A percentile compares a stretch with the other conserved stretches of the same genome.
Conservation (phyloP, 192 early-diverging fungal genomes). For the Gaertneriomyces sp. region DNA sequence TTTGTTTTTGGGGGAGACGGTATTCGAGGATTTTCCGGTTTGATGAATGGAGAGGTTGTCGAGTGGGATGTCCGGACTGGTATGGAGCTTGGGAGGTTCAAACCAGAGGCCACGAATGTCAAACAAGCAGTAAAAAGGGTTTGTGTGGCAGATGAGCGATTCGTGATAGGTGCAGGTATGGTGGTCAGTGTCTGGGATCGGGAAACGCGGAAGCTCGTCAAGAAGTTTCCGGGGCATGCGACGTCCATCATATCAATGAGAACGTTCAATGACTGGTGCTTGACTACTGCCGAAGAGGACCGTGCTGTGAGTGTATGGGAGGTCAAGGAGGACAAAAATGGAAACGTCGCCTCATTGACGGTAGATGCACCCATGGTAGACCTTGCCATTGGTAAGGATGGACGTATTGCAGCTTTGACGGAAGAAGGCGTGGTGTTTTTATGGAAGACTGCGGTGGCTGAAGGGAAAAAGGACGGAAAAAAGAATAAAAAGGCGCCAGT, state of each 20-base stretch:
- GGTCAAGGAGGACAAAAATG: not conserved
- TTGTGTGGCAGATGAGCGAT: slow-evolving; percentile 1
- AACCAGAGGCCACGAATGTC: too few relatives aligned
- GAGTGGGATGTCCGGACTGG: slow-evolving; percentile 35
- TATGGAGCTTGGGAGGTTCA: slow-evolving; percentile 20
- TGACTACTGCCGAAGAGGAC: slow-evolving; percentile 40
- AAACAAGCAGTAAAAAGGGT: slow-evolving; percentile 9
- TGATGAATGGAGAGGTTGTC: slow-evolving; percentile 23
- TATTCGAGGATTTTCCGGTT: slow-evolving; percentile 25
- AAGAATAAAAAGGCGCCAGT: slow-evolving; percentile 21
- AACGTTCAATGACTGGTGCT: slow-evolving; percentile 10
- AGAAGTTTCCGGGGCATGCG: slow-evolving; percentile 40
- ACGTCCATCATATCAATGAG: slow-evolving; percentile 24
- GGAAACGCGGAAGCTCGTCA: slow-evolving; percentile 8
- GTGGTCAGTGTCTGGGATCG: slow-evolving; percentile 24
- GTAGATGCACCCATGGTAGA: slow-evolving; percentile 18
- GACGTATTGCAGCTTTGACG: slow-evolving; percentile 35
- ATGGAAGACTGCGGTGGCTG: slow-evolving; percentile 21
- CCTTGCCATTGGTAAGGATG: slow-evolving; percentile 13
- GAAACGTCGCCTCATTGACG: slow-evolving; percentile 23
- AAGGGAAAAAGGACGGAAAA: not conserved
- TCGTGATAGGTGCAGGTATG: slow-evolving; percentile 15
- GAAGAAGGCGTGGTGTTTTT: slow-evolving; percentile 35
- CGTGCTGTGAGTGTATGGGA: slow-evolving; percentile 43
- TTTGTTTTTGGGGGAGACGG: slow-evolving; percentile 29